Base-by-base conservation (phyloP, 192 early-diverging fungal species). In the Gaertneriomyces sp. region DNA sequence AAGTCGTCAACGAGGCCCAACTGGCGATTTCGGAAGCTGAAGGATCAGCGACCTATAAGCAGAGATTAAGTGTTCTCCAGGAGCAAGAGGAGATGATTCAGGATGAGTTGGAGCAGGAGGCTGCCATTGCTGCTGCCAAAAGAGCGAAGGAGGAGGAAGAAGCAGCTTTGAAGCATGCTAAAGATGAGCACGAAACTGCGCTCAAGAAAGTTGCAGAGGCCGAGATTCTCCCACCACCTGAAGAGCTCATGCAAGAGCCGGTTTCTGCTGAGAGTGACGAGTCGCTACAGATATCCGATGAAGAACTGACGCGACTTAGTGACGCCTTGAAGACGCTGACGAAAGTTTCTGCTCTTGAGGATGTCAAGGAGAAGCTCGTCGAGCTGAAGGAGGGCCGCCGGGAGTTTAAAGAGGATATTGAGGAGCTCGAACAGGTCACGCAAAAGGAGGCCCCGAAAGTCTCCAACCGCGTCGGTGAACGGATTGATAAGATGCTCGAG, bases 71-170 rank as follows among this genome's bases (percentile, higher is more conserved):
- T 59, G 92, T 96, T 41, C 72, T 98, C 54, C 88, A 95, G 61
- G 88, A 98, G 74, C 96, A 98, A 76, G 91, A 98, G 74, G 94
- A 98, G 69, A 80, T 98, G 60, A 96, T 98, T 66, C 90, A 90
- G 65, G 93, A 96, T 63, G 96, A 98, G 75, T 81, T 87, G 46
- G 93, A 88, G 58, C 92, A 98, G 76, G 92, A 93, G 42, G 66
- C 72, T 41, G 77, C 54, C 11, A 68, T 68, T 42, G 73, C 76
- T 65, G 85, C 80, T 7, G 74, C 75, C 59, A 78, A 79, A 69
- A 80, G 83, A 44, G 80, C 75, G 43, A 81, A 85, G 69, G 82
- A 88, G 53, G 78, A 76, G 20, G 81, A 87, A 60, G 82, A 82
- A 58, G 76, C 76, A 11, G 66, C 66, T 2, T 42, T 53, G 43